Conservation (phyloP, 2,329 filamentous ascomycete species). For the Tolypocladium tundrense region DNA sequence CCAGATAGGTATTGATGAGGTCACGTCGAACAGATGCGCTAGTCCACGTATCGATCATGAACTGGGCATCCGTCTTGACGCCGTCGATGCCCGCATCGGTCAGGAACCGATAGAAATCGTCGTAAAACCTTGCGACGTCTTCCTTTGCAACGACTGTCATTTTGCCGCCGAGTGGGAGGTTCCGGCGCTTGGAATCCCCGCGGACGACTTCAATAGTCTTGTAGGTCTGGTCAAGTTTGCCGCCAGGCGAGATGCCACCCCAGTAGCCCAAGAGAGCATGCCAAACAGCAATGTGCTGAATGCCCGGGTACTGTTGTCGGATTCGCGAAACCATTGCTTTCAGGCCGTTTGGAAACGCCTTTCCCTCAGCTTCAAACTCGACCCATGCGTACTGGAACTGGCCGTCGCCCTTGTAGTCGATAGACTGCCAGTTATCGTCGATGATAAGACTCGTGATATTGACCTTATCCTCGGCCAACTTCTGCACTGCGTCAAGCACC, state of each 20-base stretch:
- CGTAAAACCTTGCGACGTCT: slow-evolving; percentile 68
- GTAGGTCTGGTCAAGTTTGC: slow-evolving; percentile 67
- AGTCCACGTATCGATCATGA: slow-evolving; percentile 68
- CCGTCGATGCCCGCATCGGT: slow-evolving; percentile 64
- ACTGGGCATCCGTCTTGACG: slow-evolving; percentile 91
- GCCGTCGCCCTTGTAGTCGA: slow-evolving; percentile 41
- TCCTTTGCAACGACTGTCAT: slow-evolving; percentile 66
- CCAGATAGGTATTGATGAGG: slow-evolving; percentile 67
- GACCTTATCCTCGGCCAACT: slow-evolving; percentile 60
- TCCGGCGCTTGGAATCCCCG: slow-evolving; percentile 33
- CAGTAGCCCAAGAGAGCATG: slow-evolving; percentile 85
- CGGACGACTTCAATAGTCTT: slow-evolving; percentile 56
- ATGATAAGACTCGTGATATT: slow-evolving; percentile 81
- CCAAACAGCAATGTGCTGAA: slow-evolving; percentile 87
- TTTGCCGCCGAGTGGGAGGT: slow-evolving; percentile 45
- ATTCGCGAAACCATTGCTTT: slow-evolving; percentile 61
- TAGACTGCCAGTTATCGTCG: slow-evolving; percentile 91
- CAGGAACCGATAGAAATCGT: slow-evolving; percentile 86
- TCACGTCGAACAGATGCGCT: slow-evolving; percentile 59
- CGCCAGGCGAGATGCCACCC: slow-evolving; percentile 72
- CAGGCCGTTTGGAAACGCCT: slow-evolving; percentile 71
- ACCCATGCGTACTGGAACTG: slow-evolving; percentile 59
- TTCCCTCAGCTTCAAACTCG: slow-evolving; percentile 75
- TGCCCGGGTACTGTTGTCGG: slow-evolving; percentile 55
- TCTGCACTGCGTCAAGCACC: slow-evolving; percentile 63